These are phyloP conservation scores for Fonsecaea monophora DNA, from an alignment of 2,329 filamentous ascomycete species.

Conservation along the genomic window DNA sequence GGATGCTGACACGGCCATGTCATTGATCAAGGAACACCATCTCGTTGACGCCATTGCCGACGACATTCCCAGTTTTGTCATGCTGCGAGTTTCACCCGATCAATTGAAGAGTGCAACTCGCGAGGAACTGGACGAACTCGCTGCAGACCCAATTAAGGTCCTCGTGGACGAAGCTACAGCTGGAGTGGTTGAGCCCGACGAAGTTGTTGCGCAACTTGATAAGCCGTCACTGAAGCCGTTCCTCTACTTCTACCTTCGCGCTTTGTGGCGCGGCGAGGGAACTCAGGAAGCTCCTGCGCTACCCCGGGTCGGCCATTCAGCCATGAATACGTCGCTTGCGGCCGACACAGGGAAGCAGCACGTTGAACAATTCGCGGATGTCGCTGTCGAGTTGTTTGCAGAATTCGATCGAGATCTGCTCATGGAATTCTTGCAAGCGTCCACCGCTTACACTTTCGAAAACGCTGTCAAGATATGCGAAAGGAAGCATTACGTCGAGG, in stretches of 20 bases:
- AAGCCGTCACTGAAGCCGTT: constrained; percentile 73
- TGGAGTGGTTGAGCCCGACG: constrained; percentile 78
- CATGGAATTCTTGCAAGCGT: constrained; percentile 85
- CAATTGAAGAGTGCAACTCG: constrained; percentile 70
- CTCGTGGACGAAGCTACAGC: constrained; percentile 91
- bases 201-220: constrained; percentile 80
- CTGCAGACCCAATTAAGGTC: constrained; percentile 80
- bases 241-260: constrained; percentile 88
- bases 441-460: constrained; percentile 87
- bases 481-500: constrained; percentile 77
- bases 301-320: constrained; percentile 44
- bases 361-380: constrained; percentile 85
- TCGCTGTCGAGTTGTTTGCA: constrained; percentile 85
- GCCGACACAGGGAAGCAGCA: constrained; percentile 68
- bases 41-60: constrained; percentile 88
- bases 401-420: constrained; percentile 79
- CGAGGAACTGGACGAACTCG: constrained; percentile 77
- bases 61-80: constrained; percentile 87
- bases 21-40: constrained; percentile 83
- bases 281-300: constrained; percentile 46
- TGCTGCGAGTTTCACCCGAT: constrained; percentile 79
- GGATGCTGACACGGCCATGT: constrained; percentile 88
- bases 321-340: constrained; percentile 53
- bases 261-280: constrained; percentile 79
- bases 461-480: constrained; percentile 77